Conservation (phyloP, 352 stramenopile species). For the Phytophthora agathidicida region DNA sequence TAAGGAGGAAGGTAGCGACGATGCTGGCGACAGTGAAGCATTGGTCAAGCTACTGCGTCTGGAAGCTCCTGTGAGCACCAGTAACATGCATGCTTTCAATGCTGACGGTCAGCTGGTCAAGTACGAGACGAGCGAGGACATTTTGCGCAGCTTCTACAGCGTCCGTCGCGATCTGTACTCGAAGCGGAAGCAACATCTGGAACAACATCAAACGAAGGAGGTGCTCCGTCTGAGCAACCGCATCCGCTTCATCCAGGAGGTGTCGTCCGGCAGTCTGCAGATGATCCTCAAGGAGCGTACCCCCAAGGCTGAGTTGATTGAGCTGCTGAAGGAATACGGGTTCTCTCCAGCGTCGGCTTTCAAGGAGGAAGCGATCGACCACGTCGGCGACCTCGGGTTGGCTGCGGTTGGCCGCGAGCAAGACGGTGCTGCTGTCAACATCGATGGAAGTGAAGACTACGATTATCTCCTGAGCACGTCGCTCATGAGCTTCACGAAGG, state of each 20-base stretch:
- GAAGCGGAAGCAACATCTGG: constrained; percentile 81
- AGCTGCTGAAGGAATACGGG: constrained; percentile 49
- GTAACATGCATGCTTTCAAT: constrained; percentile 99
- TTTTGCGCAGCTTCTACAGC: constrained; percentile 95
- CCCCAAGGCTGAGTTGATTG: constrained; percentile 63
- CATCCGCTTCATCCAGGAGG: constrained; percentile 97
- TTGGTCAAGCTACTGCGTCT: constrained; percentile 95
- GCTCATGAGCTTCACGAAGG: constrained; percentile 97
- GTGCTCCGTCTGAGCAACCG: constrained; percentile 95
- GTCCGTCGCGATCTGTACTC: constrained; percentile 91
- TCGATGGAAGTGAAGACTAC: constrained; percentile 77
- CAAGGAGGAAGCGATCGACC: constrained; percentile 39
- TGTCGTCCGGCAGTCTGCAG: constrained; percentile 93
- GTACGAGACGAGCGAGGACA: constrained; percentile 89
- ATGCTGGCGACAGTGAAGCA: constrained; percentile 39
- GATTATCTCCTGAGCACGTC: constrained; percentile 99
- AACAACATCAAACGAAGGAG: constrained; percentile 85
- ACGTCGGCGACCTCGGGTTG: constrained; percentile 32
- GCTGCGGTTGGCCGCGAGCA: constrained; percentile 23
- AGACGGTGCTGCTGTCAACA: constrained; percentile 15
- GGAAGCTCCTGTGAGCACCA: constrained; percentile 92
- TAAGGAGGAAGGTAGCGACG: constrained; percentile 19
- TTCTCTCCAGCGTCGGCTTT: constrained; percentile 65
- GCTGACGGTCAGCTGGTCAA: constrained; percentile 90
- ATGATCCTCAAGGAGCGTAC: constrained; percentile 86